Conservation (phyloP, 305 asterid species). For the Solanum hybrid region DNA sequence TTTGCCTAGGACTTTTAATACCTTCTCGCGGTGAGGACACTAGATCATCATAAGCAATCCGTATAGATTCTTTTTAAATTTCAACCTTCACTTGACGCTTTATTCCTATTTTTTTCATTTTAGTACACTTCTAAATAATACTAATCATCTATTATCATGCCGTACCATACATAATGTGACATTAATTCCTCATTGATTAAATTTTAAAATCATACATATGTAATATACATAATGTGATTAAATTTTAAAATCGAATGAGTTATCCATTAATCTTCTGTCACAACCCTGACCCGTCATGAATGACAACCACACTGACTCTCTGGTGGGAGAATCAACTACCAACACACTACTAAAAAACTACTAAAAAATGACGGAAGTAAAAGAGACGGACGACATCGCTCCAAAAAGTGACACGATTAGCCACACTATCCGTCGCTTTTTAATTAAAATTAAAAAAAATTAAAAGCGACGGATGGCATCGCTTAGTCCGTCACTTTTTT, state of each 20-base stretch:
- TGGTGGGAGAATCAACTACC: background rate
- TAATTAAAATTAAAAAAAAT: too few relatives aligned
- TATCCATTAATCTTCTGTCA: background rate
- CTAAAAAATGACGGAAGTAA: too few relatives aligned
- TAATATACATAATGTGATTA: background rate
- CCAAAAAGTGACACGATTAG: too few relatives aligned
- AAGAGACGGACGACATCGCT: too few relatives aligned
- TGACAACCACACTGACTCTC: background rate
- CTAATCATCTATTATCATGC: background rate
- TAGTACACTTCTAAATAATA: background rate
- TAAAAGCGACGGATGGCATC: too few relatives aligned
- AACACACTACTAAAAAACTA: background rate
- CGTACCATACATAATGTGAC: background rate
- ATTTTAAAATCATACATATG: background rate
- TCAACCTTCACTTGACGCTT: background rate
- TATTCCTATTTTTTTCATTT: too few relatives aligned
- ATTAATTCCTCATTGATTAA: background rate
- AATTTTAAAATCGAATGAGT: background rate
- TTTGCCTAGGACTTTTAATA: background rate
- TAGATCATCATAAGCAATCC: background rate
- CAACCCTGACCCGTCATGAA: background rate
- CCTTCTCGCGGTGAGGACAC: background rate
- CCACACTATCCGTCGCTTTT: too few relatives aligned
- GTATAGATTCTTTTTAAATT: too few relatives aligned
- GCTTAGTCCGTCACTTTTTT: too few relatives aligned